These are phyloP conservation scores for Citrus australasica DNA, from an alignment of 345 rosid species.

Conservation along the genomic window DNA sequence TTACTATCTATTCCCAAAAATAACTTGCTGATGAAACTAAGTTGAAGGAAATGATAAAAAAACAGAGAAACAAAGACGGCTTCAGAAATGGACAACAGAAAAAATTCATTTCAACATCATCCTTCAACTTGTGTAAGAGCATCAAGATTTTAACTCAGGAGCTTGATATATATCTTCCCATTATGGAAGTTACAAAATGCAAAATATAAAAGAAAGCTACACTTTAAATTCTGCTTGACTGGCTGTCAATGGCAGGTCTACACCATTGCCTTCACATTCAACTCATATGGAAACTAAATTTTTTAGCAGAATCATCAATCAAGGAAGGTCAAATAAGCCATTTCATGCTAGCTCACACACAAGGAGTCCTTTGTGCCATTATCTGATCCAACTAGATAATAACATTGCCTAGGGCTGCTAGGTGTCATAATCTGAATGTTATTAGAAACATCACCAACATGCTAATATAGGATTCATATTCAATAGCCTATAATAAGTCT, in stretches of 20 bases:
- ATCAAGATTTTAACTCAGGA: background rate
- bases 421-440: background rate
- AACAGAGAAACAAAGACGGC: background rate
- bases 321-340: background rate
- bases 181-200: background rate
- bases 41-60: background rate
- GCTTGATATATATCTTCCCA: slow-evolving; percentile 2
- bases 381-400: background rate
- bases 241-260: background rate
- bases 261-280: background rate
- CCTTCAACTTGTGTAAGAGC: background rate
- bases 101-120: background rate
- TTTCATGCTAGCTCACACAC: background rate
- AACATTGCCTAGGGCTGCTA: background rate
- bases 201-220: background rate
- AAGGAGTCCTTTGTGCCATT: background rate
- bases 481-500: background rate
- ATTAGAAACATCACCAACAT: background rate
- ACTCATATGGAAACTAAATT: background rate
- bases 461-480: background rate
- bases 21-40: background rate
- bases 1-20: background rate
- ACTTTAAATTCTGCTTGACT: background rate
- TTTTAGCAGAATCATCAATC: background rate
- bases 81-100: background rate